Evolutionary conservation across 805 yeast genomes (phyloP), one percentile per base, ranked within the genome.

Genomic region (Yamadazyma endophytica): DNA sequence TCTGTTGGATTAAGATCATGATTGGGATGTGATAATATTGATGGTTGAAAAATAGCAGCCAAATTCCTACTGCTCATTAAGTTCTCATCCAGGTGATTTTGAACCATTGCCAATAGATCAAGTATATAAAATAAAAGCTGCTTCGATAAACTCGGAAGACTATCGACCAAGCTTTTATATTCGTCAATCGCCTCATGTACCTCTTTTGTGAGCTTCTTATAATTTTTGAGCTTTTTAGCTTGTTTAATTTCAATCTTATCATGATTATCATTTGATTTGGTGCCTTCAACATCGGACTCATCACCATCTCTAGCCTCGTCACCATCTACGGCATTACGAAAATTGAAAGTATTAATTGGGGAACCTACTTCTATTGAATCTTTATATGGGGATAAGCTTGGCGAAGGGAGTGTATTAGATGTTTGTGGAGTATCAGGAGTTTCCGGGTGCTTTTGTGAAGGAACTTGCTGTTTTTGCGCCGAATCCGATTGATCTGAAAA

Each of bases 31-130:
- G 95, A 83, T 32, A 92, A 65, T 12, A 92, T 78, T n/a, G 96
- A 84, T 3, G 98, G 97, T 61, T 92, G 98, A 63, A 92, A 92
- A 35, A 92, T 85, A 2, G 97, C 96, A 1, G 97, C 95, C 42
- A 92, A 64, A 53, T 92, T 92, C 46, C 87, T 75, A 1, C 95
- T 85, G 2, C 96, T 79, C 99, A 92, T 92, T 42, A 86, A 65
- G 54, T 89, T 92, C 37, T 75, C 75, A 29, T 73, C 75, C 11
- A 94, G 72, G 48, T 83, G 80, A 37, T 82, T 76, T 25, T 88
- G 82, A 48, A 92, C 94, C 61, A 88, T 74, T 9, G 95, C 82
- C 36, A 92, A 66, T 42, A 92, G 64, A 56, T 92, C 98, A 40
- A 92, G 61, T 14, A 92, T 74, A 62, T 92, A 92, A 42, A 88